Conservation (phyloP, 163 green algal genomes). For the Trebouxia gelatinosa region DNA sequence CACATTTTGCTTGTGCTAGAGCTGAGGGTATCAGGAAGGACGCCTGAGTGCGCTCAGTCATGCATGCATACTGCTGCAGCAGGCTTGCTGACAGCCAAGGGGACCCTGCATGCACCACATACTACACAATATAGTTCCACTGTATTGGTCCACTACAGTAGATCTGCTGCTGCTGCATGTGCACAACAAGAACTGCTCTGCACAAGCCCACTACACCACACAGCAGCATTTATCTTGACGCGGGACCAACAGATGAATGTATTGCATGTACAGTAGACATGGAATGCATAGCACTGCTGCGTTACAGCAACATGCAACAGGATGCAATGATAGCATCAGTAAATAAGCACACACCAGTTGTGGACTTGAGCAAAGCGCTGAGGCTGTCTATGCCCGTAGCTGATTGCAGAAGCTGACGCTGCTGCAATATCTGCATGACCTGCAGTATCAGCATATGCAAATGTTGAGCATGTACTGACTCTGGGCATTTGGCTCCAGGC, state of each 20-base stretch:
- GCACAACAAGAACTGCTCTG: background rate
- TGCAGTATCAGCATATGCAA: too few species aligned
- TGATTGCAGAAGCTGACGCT: background rate
- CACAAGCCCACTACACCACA: too few species aligned
- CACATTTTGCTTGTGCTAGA: background rate
- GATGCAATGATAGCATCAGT: background rate
- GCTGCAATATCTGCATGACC: slow-evolving; percentile 9
- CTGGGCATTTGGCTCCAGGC: too few species aligned
- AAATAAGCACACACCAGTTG: background rate
- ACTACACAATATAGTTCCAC: too few species aligned
- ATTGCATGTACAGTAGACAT: too few species aligned
- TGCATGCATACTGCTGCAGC: background rate
- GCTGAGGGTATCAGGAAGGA: background rate
- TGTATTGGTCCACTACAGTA: too few species aligned
- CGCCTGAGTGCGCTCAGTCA: background rate
- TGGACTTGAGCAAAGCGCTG: background rate
- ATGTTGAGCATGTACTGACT: too few species aligned
- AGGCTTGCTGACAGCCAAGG: background rate
- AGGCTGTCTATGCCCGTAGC: background rate
- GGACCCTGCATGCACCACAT: background rate
- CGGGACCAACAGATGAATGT: background rate
- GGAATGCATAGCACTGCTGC: background rate
- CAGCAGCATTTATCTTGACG: background rate
- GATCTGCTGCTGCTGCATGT: background rate
- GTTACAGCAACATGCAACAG: background rate